These are phyloP conservation scores for Penicillium bovifimosum DNA, from an alignment of 495 filamentous ascomycete species.

Conservation along the genomic window DNA sequence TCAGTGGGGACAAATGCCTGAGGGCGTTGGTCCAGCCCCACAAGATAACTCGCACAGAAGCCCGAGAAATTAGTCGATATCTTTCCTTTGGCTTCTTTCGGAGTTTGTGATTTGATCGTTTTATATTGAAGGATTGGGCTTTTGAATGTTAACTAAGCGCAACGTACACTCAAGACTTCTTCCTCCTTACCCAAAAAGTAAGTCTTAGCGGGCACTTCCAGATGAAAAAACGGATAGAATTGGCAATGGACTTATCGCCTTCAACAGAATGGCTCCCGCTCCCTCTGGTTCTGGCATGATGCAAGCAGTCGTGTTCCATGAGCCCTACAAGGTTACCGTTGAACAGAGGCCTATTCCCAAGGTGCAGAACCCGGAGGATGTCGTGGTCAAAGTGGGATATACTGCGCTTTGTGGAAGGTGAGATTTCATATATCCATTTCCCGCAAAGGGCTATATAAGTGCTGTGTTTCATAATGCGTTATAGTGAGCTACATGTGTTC, in stretches of 20 bases:
- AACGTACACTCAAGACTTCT: not conserved
- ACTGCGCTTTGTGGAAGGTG: slow-evolving; percentile 90
- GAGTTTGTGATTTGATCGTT: not conserved
- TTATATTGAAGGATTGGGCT: not conserved
- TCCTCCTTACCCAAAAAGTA: not conserved
- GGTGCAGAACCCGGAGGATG: slow-evolving; percentile 66
- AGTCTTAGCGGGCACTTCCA: not conserved
- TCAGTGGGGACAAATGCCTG: not conserved
- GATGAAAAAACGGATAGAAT: not conserved
- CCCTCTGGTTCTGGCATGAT: slow-evolving; percentile 30
- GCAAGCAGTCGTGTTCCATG: slow-evolving; percentile 48
- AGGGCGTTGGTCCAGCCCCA: slow-evolving; percentile 2
- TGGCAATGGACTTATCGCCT: not conserved
- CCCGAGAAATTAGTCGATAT: slow-evolving; percentile 5
- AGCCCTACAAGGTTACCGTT: slow-evolving; percentile 41
- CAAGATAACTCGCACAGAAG: slow-evolving; percentile 12
- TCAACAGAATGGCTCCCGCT: slow-evolving; percentile 3
- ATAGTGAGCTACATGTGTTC: slow-evolving; percentile 84
- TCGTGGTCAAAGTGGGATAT: slow-evolving; percentile 78
- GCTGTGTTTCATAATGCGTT: not conserved
- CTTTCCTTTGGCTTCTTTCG: not conserved
- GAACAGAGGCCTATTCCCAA: slow-evolving; percentile 47
- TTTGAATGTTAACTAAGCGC: not conserved
- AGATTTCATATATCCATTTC: slow-evolving; percentile 22
- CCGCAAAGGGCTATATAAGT: not conserved